phyloP scores from a whole-genome alignment of 148 eudicot genomes.

The Heliamphora exappendiculata region DNA sequence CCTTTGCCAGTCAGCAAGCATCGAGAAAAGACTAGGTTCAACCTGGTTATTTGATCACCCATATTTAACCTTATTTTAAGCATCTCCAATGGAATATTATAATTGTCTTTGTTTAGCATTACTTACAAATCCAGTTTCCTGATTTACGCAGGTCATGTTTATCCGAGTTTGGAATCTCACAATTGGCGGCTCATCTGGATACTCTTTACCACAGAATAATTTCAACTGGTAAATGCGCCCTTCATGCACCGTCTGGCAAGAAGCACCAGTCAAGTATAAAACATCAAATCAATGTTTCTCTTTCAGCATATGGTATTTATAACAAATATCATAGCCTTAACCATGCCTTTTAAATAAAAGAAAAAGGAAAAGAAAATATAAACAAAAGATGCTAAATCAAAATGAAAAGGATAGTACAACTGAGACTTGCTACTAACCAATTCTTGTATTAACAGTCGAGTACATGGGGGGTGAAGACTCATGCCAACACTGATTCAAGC shows the following conservation, averaged over 20 bases:
- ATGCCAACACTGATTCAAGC: neutral
- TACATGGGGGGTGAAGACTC: neutral
- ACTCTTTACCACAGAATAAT: constrained; percentile 45
- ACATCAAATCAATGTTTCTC: neutral
- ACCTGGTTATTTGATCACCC: constrained; percentile 27
- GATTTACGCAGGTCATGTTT: constrained; percentile 49
- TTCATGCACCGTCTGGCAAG: constrained; percentile 45
- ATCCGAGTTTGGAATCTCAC: constrained; percentile 45
- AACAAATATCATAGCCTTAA: neutral
- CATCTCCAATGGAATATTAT: neutral
- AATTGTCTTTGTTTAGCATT: neutral
- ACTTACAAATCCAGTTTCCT: constrained; percentile 48
- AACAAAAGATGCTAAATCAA: neutral
- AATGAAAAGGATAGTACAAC: neutral
- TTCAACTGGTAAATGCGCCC: constrained; percentile 58
- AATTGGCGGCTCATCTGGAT: constrained; percentile 50
- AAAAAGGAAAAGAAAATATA: neutral
- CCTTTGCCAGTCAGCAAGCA: constrained; percentile 47
- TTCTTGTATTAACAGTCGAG: neutral
- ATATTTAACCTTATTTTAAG: neutral
- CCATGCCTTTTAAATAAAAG: neutral
- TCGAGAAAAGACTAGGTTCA: constrained; percentile 41
- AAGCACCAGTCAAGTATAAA: neutral
- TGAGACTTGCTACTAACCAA: neutral
- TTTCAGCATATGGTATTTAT: neutral